Evolutionary conservation across 148 eudicot genomes (phyloP).

Genomic region (Heliamphora exappendiculata): DNA sequence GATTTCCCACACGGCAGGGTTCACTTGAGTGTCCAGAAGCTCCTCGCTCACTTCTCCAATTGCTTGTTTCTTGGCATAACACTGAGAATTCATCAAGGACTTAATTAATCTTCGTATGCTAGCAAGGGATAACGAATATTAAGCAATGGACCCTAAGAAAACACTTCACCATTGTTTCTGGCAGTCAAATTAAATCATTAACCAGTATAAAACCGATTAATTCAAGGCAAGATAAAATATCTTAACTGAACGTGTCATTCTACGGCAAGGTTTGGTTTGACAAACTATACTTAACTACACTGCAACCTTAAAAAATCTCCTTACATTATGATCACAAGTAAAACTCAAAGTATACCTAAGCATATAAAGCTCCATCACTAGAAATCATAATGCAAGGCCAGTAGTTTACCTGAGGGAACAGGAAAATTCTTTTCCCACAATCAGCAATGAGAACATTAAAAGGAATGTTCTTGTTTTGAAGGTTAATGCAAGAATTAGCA

Average conservation of each 20-base stretch:
- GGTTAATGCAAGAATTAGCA: slow-evolving; percentile 57
- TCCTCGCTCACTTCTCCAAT: slow-evolving; percentile 57
- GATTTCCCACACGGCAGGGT: slow-evolving; percentile 88
- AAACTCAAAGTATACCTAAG: neutral
- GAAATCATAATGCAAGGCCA: neutral
- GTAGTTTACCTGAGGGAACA: slow-evolving; percentile 65
- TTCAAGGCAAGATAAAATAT: too few species aligned
- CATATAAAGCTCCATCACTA: neutral
- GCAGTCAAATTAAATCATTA: neutral
- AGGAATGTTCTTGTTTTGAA: slow-evolving; percentile 63
- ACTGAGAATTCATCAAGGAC: slow-evolving; percentile 30
- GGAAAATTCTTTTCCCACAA: slow-evolving; percentile 59
- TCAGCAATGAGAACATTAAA: slow-evolving; percentile 66
- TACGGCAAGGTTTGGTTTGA: neutral
- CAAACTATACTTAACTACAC: neutral
- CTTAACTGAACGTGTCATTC: too few species aligned
- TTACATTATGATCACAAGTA: neutral
- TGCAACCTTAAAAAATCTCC: neutral
- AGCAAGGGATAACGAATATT: neutral
- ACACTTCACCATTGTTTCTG: too few species aligned
- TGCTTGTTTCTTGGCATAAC: slow-evolving; percentile 85
- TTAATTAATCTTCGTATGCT: neutral
- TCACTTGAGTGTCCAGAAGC: slow-evolving; percentile 71
- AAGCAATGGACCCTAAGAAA: neutral
- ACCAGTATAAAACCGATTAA: neutral